Base-by-base conservation (phyloP, 192 early-diverging fungal species). In the Oehlia diaphana region DNA sequence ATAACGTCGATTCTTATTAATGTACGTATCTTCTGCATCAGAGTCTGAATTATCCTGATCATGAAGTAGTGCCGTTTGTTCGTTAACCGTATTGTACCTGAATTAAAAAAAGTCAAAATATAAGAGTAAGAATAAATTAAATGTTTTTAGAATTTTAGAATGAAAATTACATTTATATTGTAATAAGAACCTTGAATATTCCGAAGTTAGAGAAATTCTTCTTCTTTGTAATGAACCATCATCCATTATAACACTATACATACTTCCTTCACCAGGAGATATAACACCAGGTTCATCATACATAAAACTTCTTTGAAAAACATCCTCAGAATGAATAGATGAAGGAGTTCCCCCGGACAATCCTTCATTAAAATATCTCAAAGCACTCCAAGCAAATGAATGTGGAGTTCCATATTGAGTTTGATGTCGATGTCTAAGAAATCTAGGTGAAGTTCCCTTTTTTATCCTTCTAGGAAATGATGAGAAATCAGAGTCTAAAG, bases 181-280 rank as follows among this genome's bases (percentile, higher is more conserved):
- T 3, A 13, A 19, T 10, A 75, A 10, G 5, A 53, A 58, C 50
- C 49, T 49, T 49, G 74, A 37, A 63, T 33, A n/a, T 63, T 63
- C 58, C 9, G 74, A 76, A 37, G 58, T 76, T 37, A 76, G 39
- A 63, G 74, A 76, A 63, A 76, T 37, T 39, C 61, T 76, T 35
- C 74, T 50, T 9, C 33, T 50, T 76, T 76, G 74, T 42, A 21
- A 19, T 63, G 74, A 44, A 39, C 74, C 74, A 76, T 76, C 74
- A 76, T 76, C 74, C 74, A 76, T 76, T 37, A 76, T 47, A 33
- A 76, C 74, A 44, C 74, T 63, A 39, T 31, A 76, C 12, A 76
- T 19, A 63, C 74, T 63, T 39, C 12, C 35, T 2, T 19, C 61
- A 44, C 23, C 47, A 14, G 35, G 19, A 23, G 63, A n/a, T 4